Percentiles rank a stretch among this genome's conserved stretches.
Evolutionary conservation across 73 alveolate genomes (phyloP).

Genomic region (Stentor roeselii): DNA sequence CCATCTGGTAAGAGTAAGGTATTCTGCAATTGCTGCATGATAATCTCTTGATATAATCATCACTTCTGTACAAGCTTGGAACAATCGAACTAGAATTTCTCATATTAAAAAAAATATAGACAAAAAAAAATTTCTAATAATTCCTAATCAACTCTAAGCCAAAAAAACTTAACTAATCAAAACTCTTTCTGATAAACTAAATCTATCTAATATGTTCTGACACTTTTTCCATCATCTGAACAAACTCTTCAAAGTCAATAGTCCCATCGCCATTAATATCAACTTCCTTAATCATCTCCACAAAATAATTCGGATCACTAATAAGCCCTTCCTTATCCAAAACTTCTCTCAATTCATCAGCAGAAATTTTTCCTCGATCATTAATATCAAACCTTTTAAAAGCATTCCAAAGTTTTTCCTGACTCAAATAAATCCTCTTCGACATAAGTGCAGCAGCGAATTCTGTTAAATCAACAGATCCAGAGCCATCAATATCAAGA

Average conservation of each 20-base stretch:
- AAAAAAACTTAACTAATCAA: no score
- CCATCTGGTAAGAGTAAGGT: no score
- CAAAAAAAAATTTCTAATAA: no score
- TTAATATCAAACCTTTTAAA: conserved; percentile 47
- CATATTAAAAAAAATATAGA: no score
- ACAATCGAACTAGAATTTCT: no score
- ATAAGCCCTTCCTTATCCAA: conserved; percentile 54
- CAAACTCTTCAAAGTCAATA: conserved; percentile 78
- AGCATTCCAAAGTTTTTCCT: conserved; percentile 32
- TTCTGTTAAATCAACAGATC: conserved; percentile 79
- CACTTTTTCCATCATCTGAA: conserved; percentile 46
- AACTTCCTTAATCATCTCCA: conserved; percentile 73
- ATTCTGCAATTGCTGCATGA: no score
- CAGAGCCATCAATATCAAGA: conserved; percentile 86
- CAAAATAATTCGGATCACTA: conserved; percentile 48
- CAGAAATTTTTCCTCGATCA: conserved; percentile 44
- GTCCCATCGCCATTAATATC: conserved; percentile 84
- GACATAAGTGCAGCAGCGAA: conserved; percentile 33
- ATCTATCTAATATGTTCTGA: background rate
- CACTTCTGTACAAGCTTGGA: no score
- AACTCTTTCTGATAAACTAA: no score
- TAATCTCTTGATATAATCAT: no score
- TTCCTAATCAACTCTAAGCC: no score
- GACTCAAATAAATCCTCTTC: conserved; percentile 12
- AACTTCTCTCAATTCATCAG: conserved; percentile 43